Evolutionary conservation across 495 filamentous ascomycete genomes (phyloP).

Genomic region (Penicillium longicatenatum): DNA sequence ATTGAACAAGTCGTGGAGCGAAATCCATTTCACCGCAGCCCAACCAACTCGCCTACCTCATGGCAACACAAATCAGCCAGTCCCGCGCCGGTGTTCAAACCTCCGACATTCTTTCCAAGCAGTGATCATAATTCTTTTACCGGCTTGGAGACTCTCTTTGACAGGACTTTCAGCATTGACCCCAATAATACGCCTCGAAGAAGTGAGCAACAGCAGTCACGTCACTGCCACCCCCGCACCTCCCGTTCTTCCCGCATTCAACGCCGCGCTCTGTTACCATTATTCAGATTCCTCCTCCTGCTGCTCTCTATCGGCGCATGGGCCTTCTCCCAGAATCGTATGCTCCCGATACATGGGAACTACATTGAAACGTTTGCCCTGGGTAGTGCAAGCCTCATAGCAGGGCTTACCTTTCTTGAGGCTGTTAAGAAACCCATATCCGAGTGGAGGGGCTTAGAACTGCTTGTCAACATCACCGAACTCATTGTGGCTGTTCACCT

Average conservation of each 20-base stretch:
- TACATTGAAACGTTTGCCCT: conserved; percentile 46
- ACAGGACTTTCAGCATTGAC: conserved; percentile 46
- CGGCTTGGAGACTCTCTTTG: conserved; percentile 50
- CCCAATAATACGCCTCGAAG: conserved; percentile 33
- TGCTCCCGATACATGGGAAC: conserved; percentile 37
- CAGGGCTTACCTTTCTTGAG: conserved; percentile 44
- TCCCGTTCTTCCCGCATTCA: conserved; percentile 16
- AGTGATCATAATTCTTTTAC: conserved; percentile 46
- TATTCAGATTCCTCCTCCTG: conserved; percentile 37
- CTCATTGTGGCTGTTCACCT: conserved; percentile 42
- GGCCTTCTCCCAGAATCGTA: conserved; percentile 37
- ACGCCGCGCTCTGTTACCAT: conserved; percentile 27
- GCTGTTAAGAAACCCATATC: conserved; percentile 37
- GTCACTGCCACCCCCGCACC: conserved; percentile 6
- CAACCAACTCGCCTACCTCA: conserved; percentile 19
- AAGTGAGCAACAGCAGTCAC: conserved; percentile 17
- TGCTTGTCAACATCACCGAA: conserved; percentile 46
- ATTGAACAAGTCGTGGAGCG: conserved; percentile 38
- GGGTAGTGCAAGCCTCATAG: conserved; percentile 43
- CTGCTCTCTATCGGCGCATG: conserved; percentile 36
- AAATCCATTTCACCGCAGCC: conserved; percentile 41
- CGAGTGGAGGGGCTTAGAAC: conserved; percentile 47
- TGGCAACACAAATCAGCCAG: conserved; percentile 23
- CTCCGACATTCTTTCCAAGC: conserved; percentile 53
- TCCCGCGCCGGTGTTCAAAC: conserved; percentile 43